Evolutionary conservation across 495 filamentous ascomycete genomes (phyloP).

Genomic region (Neurospora sublineolata): DNA sequence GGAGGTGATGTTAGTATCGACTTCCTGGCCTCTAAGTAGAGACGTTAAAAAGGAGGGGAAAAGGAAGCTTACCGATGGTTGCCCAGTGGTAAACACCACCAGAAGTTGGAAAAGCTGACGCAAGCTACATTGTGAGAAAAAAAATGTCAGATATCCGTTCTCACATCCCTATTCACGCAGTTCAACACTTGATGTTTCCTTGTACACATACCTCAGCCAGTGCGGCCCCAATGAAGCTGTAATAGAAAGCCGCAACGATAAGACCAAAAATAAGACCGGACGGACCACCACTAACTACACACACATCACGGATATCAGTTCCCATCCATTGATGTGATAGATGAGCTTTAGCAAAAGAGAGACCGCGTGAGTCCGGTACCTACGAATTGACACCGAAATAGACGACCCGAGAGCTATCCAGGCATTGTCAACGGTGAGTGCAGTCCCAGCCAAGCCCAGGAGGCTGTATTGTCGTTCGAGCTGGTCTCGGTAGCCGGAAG

Average conservation of each 20-base stretch:
- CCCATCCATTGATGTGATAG: background rate
- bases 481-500: slow-evolving; percentile 45
- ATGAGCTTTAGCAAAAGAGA: background rate
- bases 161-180: background rate
- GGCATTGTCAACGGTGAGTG: slow-evolving; percentile 42
- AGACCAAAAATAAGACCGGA: slow-evolving; percentile 47
- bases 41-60: background rate
- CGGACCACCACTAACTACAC: slow-evolving; percentile 43
- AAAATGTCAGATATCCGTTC: background rate
- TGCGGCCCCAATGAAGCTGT: slow-evolving; percentile 33
- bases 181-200: background rate
- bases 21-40: background rate
- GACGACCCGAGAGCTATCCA: slow-evolving; percentile 45
- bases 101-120: slow-evolving; percentile 66
- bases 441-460: slow-evolving; percentile 38
- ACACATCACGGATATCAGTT: background rate
- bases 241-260: slow-evolving; percentile 33
- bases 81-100: slow-evolving; percentile 88
- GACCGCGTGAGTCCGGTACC: slow-evolving; percentile 1
- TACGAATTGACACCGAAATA: slow-evolving; percentile 42
- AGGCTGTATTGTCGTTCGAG: slow-evolving; percentile 45
- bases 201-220: slow-evolving; percentile 26
- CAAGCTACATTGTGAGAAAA: slow-evolving; percentile 38
- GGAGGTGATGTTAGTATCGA: background rate
- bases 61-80: slow-evolving; percentile 41